Conservation (phyloP, 129 eudicot species). For the Deinandra increscens region DNA sequence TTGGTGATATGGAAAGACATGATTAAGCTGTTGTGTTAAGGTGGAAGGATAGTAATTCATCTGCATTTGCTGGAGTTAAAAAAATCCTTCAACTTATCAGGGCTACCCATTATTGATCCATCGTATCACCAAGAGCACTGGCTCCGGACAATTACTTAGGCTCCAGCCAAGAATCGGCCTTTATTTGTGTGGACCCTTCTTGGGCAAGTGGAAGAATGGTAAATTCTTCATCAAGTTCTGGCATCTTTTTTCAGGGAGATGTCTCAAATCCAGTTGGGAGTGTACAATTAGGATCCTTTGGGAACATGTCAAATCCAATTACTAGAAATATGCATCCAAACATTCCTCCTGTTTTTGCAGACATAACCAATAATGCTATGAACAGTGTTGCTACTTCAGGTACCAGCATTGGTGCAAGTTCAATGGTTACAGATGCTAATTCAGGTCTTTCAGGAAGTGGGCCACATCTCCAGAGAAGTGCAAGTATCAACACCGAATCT, state of each 20-base stretch:
- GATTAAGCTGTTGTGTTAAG: not conserved
- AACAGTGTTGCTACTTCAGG: slow-evolving; percentile 61
- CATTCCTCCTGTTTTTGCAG: slow-evolving; percentile 46
- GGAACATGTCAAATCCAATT: slow-evolving; percentile 45
- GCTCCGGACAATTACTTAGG: slow-evolving; percentile 54
- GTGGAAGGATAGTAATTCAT: not conserved
- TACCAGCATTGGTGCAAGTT: slow-evolving; percentile 71
- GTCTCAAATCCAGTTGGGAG: slow-evolving; percentile 38
- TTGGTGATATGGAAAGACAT: not conserved
- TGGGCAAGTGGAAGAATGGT: slow-evolving; percentile 63
- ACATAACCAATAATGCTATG: slow-evolving; percentile 46
- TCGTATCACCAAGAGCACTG: slow-evolving; percentile 21
- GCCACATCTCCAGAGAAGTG: slow-evolving; percentile 72
- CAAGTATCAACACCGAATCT: slow-evolving; percentile 63
- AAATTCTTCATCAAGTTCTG: slow-evolving; percentile 70
- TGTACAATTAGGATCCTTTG: slow-evolving; percentile 49
- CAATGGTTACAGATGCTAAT: slow-evolving; percentile 76
- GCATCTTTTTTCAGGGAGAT: slow-evolving; percentile 69
- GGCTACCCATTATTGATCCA: not conserved
- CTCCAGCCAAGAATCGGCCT: slow-evolving; percentile 38
- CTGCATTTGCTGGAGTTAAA: not conserved
- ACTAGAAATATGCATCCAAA: slow-evolving; percentile 45
- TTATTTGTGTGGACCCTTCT: slow-evolving; percentile 58
- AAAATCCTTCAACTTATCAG: not conserved
- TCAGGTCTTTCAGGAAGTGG: slow-evolving; percentile 70